Percentiles rank a stretch among this genome's conserved stretches.
Evolutionary conservation across 2,329 filamentous ascomycete genomes (phyloP).

Genomic region (Chaetomium sp.): DNA sequence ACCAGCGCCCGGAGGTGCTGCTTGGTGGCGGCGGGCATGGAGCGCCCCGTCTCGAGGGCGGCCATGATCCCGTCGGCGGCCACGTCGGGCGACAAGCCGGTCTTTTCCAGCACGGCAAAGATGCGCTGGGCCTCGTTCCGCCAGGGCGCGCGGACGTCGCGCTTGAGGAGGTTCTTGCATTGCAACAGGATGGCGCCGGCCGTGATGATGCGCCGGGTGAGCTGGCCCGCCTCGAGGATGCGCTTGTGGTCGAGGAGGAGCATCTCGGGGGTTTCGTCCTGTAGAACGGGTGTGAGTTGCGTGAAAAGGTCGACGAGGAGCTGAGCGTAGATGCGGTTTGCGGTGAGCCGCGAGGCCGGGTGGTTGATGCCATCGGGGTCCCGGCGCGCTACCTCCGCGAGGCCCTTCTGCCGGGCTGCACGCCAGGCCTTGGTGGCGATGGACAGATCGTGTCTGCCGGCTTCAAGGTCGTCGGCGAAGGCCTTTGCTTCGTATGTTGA

Average conservation of each 20-base stretch:
- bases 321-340: slow-evolving; percentile 73
- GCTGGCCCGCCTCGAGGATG: slow-evolving; percentile 57
- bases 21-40: slow-evolving; percentile 66
- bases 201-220: slow-evolving; percentile 68
- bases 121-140: slow-evolving; percentile 73
- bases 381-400: slow-evolving; percentile 66
- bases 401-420: slow-evolving; percentile 63
- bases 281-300: slow-evolving; percentile 58
- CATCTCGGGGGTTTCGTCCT: slow-evolving; percentile 69
- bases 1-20: slow-evolving; percentile 60
- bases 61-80: slow-evolving; percentile 64
- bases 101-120: slow-evolving; percentile 64
- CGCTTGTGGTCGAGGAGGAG: slow-evolving; percentile 69
- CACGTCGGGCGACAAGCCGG: slow-evolving; percentile 51
- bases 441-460: slow-evolving; percentile 55
- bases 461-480: slow-evolving; percentile 67
- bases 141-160: slow-evolving; percentile 77
- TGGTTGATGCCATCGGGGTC: slow-evolving; percentile 70
- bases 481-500: slow-evolving; percentile 72
- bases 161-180: slow-evolving; percentile 80
- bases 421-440: slow-evolving; percentile 69
- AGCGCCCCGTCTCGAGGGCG: slow-evolving; percentile 62
- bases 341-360: slow-evolving; percentile 62
- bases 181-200: slow-evolving; percentile 75
- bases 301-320: slow-evolving; percentile 76